Conservation (phyloP, 2,329 filamentous ascomycete species). For the Colletotrichum plurivorum region DNA sequence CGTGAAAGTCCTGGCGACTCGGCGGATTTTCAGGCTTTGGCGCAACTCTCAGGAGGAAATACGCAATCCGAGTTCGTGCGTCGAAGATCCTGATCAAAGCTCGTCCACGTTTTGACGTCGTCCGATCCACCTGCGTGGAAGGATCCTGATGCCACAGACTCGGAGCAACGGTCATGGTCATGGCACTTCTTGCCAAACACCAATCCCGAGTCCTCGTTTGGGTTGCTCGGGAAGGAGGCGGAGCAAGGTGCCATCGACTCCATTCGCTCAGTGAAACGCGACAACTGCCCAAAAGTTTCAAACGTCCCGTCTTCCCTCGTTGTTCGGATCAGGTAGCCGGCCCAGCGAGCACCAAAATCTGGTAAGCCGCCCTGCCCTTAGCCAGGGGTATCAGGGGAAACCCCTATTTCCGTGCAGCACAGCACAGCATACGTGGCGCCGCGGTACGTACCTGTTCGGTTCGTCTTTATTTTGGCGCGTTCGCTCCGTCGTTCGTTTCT, state of each 20-base stretch:
- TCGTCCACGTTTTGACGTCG: constrained; percentile 30
- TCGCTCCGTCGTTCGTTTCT: neutral
- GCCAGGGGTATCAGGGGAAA: constrained; percentile 7
- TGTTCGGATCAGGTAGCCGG: constrained; percentile 24
- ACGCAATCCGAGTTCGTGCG: constrained; percentile 5
- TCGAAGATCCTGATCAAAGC: constrained; percentile 23
- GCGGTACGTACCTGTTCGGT: neutral
- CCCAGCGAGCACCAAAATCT: neutral
- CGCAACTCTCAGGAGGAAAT: constrained; percentile 1
- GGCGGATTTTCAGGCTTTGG: neutral
- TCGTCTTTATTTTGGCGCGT: neutral
- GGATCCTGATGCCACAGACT: constrained; percentile 22
- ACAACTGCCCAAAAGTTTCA: constrained; percentile 1
- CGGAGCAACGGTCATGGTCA: constrained; percentile 1
- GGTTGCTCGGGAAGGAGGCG: neutral
- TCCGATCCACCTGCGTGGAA: constrained; percentile 18
- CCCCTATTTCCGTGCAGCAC: constrained; percentile 6
- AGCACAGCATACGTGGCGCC: neutral
- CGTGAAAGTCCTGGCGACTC: neutral
- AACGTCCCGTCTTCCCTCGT: neutral
- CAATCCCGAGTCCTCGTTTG: neutral
- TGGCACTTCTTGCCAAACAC: constrained; percentile 1
- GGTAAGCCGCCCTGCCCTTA: constrained; percentile 7
- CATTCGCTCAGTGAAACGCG: constrained; percentile 4
- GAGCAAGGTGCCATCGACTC: constrained; percentile 20